Evolutionary conservation across 345 rosid genomes (phyloP).

Genomic region (Boechera retrofracta): DNA sequence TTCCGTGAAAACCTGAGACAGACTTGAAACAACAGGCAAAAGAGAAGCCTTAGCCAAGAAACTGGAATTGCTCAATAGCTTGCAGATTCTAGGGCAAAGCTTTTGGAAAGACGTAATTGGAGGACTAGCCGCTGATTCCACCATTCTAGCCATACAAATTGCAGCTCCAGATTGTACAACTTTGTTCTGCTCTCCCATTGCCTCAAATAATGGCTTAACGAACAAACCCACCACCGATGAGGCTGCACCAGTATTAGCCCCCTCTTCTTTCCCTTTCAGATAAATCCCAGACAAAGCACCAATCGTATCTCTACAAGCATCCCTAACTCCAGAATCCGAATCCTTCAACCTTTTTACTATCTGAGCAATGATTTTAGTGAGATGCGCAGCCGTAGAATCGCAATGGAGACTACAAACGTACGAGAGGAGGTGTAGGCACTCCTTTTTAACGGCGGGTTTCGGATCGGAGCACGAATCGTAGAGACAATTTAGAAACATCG

Average conservation of each 20-base stretch:
- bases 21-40: slow-evolving; percentile 75
- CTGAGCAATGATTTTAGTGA: slow-evolving; percentile 73
- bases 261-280: slow-evolving; percentile 60
- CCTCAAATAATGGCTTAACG: slow-evolving; percentile 89
- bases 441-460: slow-evolving; percentile 89
- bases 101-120: slow-evolving; percentile 75
- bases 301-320: slow-evolving; percentile 88
- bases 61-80: slow-evolving; percentile 80
- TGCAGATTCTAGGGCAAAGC: slow-evolving; percentile 88
- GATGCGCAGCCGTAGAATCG: slow-evolving; percentile 72
- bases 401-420: slow-evolving; percentile 60
- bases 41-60: slow-evolving; percentile 83
- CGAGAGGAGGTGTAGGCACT: slow-evolving; percentile 75
- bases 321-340: slow-evolving; percentile 90
- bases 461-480: slow-evolving; percentile 84
- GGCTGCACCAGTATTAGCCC: slow-evolving; percentile 38
- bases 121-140: slow-evolving; percentile 70
- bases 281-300: slow-evolving; percentile 74
- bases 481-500: slow-evolving; percentile 88
- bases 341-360: slow-evolving; percentile 80
- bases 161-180: slow-evolving; percentile 92
- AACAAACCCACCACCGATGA: slow-evolving; percentile 71
- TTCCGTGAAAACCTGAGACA: slow-evolving; percentile 73
- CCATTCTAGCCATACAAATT: slow-evolving; percentile 87
- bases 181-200: slow-evolving; percentile 97